A percentile compares a stretch with the other conserved stretches of the same genome.
Evolutionary conservation across 352 stramenopile genomes (phyloP).

Genomic region (Phytophthora fragariae): DNA sequence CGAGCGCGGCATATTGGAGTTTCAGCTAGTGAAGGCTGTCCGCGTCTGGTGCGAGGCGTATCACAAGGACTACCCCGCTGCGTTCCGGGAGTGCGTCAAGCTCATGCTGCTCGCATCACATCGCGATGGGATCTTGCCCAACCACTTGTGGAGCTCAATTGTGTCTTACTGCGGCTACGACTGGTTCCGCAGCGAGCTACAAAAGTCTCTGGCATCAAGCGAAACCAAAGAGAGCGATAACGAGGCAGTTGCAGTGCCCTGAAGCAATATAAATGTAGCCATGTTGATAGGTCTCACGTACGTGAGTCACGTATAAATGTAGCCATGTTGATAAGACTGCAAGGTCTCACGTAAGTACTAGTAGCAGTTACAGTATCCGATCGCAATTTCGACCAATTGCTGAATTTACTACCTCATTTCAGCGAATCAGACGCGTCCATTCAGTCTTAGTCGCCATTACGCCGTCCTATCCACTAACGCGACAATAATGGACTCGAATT

Average conservation of each 20-base stretch:
- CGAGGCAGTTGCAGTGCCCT: conserved; percentile 13
- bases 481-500: conserved; percentile 24
- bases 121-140: conserved; percentile 41
- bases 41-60: conserved; percentile 50
- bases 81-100: conserved; percentile 51
- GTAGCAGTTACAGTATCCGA: background rate
- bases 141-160: conserved; percentile 51
- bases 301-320: too few species aligned
- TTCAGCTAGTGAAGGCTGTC: conserved; percentile 38
- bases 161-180: conserved; percentile 55
- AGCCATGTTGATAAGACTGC: too few species aligned
- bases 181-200: conserved; percentile 43
- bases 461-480: conserved; percentile 2
- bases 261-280: conserved; percentile 14
- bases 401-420: conserved; percentile 2
- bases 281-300: conserved; percentile 4
- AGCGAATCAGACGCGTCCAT: conserved; percentile 18
- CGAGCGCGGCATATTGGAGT: conserved; percentile 51
- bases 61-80: conserved; percentile 50
- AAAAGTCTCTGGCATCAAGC: conserved; percentile 5
- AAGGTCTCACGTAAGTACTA: too few species aligned
- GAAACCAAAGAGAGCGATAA: conserved; percentile 20
- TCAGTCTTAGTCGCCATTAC: background rate
- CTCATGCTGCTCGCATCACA: conserved; percentile 45
- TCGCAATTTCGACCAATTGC: conserved; percentile 25